phyloP scores from a whole-genome alignment of 2,329 filamentous ascomycete genomes.

The Kalmusia sp. region DNA sequence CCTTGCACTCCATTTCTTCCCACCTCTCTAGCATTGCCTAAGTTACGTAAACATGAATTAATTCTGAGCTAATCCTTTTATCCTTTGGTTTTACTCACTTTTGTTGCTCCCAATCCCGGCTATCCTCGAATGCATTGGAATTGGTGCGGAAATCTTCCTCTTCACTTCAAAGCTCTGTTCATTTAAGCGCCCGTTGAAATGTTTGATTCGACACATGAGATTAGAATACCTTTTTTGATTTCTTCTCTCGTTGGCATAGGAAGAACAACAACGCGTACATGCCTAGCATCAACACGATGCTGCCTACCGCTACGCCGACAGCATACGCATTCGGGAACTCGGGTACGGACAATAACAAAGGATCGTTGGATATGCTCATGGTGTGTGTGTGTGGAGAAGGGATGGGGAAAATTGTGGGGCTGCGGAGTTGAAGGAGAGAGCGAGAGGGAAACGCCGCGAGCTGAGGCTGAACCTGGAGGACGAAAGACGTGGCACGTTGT shows the following conservation, averaged over 20 bases:
- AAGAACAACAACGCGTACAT: neutral
- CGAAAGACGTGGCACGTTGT: too few species aligned
- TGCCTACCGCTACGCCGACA: neutral
- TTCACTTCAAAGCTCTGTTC: conserved; percentile 3
- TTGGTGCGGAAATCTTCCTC: neutral
- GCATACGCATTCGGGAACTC: neutral
- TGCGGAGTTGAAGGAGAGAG: too few species aligned
- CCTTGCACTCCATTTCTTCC: neutral
- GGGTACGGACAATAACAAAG: too few species aligned
- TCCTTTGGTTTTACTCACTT: neutral
- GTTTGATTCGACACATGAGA: too few species aligned
- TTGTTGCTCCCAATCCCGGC: neutral
- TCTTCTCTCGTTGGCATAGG: neutral
- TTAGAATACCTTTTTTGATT: neutral
- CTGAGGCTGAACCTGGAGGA: too few species aligned
- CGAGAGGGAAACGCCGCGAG: too few species aligned
- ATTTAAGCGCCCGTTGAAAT: neutral
- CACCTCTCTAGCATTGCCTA: neutral
- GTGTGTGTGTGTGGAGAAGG: too few species aligned
- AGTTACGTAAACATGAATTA: neutral
- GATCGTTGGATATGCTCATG: too few species aligned
- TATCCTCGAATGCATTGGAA: neutral
- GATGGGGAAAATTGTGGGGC: too few species aligned
- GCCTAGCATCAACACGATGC: neutral
- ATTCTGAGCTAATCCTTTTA: neutral